Conservation (phyloP, 2,329 filamentous ascomycete species). For the Fusarium secorum region DNA sequence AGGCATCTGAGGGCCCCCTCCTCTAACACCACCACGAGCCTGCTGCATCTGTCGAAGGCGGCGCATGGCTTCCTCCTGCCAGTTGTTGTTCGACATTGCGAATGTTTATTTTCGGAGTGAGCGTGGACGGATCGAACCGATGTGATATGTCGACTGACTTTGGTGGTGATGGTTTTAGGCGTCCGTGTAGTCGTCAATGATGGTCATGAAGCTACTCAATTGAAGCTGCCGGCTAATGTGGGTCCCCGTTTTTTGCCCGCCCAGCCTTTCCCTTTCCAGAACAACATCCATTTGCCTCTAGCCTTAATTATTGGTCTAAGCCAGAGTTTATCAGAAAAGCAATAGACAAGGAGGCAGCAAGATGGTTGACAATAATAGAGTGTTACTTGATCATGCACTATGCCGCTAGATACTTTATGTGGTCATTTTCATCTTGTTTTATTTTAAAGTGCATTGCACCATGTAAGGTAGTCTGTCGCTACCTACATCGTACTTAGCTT, state of each 20-base stretch:
- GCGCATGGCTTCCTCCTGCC: conserved; percentile 60
- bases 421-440: neutral
- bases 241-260: conserved; percentile 37
- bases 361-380: neutral
- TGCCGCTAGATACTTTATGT: neutral
- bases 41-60: conserved; percentile 59
- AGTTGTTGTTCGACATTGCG: conserved; percentile 51
- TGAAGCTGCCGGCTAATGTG: conserved; percentile 40
- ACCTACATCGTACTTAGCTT: neutral
- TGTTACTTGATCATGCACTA: no score
- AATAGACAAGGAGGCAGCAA: neutral
- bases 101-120: conserved; percentile 1
- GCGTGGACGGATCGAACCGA: conserved; percentile 17
- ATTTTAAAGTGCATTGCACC: neutral
- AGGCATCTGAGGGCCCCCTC: conserved; percentile 53
- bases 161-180: conserved; percentile 22
- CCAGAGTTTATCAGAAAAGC: neutral
- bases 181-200: conserved; percentile 32
- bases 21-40: conserved; percentile 53
- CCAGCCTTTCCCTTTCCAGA: conserved; percentile 35
- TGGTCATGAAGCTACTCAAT: conserved; percentile 37
- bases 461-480: neutral
- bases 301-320: neutral
- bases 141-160: conserved; percentile 20
- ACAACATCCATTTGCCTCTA: neutral